These are phyloP conservation scores for Intubia oerlemansii DNA, from an alignment of 2,329 filamentous ascomycete species.

Conservation along the genomic window DNA sequence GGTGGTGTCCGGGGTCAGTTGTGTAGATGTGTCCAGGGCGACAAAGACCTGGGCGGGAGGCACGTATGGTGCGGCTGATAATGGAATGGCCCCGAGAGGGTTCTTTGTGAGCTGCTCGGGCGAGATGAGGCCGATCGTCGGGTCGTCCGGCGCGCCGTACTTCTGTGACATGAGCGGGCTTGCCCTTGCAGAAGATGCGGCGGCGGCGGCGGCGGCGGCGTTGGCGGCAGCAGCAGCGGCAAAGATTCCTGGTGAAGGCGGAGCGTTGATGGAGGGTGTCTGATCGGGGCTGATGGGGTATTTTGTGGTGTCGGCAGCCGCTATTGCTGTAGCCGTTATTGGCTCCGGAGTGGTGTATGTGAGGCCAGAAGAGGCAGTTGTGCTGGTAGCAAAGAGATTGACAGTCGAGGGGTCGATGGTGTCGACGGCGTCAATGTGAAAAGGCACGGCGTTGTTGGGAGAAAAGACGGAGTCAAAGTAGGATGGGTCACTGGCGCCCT, in stretches of 20 bases:
- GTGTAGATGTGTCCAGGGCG: conserved; percentile 10
- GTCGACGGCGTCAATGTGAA: conserved; percentile 10
- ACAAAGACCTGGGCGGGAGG: conserved; percentile 5
- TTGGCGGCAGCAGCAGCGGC: conserved; percentile 3
- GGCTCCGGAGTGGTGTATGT: conserved; percentile 6
- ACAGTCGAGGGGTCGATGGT: conserved; percentile 2
- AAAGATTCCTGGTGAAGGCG: conserved; percentile 18
- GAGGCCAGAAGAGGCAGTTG: too few species aligned
- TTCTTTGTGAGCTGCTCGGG: conserved; percentile 21
- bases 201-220: not conserved
- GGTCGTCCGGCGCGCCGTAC: conserved; percentile 8
- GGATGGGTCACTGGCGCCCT: conserved; percentile 17
- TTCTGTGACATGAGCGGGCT: conserved; percentile 5
- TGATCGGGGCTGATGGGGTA: conserved; percentile 30
- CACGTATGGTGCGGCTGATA: too few species aligned
- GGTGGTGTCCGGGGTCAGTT: conserved; percentile 28
- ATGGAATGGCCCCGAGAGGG: too few species aligned
- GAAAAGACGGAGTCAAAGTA: too few species aligned
- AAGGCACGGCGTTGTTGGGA: conserved; percentile 21
- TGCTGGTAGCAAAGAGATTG: not conserved
- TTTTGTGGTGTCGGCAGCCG: conserved; percentile 8
- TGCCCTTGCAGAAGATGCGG: conserved; percentile 1
- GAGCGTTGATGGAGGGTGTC: conserved; percentile 24
- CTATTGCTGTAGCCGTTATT: conserved; percentile 4
- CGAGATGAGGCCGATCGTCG: conserved; percentile 20